Evolutionary conservation across 2,329 filamentous ascomycete species (phyloP), one percentile per base, ranked within the genome.

Genomic region (Penicillium capsulatum): DNA sequence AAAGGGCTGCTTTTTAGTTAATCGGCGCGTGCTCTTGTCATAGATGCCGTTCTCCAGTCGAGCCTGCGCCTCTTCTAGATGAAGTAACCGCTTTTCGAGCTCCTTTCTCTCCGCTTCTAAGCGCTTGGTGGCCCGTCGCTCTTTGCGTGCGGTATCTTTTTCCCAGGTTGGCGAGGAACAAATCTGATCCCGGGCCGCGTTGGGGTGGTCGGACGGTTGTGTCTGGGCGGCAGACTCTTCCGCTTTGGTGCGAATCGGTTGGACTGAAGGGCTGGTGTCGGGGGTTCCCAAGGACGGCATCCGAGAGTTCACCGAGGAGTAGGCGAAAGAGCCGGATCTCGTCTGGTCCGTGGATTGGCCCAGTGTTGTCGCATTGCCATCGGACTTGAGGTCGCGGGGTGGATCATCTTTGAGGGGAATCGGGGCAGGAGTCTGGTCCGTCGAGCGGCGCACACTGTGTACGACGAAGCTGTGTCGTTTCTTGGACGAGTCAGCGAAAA

Each of bases 1-100:
- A 3, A 58, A 31, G 1, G 61, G 60, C 30, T 63, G 59, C 40
- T 63, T 66, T 40, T 65, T 66, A 11, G 55, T 58, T 11, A 66
- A 48, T 20, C 62, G 61, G 2, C 58, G 60, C 20, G 59, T 44
- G 11, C 48, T 47, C 28, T 54, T 51, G 31, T 53, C 57, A 30
- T 42, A 14, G 32, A 31, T 31, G 43, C 48, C 38, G 36, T 42
- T 17, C 32, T 49, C 30, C 31, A 37, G 37, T 51, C 50, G 32
- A 33, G 48, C 16, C 24, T 55, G 52, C 13, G 43, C 38, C 20
- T 50, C 49, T 31, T 55, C 52, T 2, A 55, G 44, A 7, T 47
- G 30, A 13, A 42, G 42, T 17, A 54, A 40, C 7, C 52, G 48
- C 26, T 60, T 50, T 43, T 62, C 60, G 5, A 61, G 45, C 20